Evolutionary conservation across 306 rosid genomes (phyloP).

Genomic region (Nissolia schottii): DNA sequence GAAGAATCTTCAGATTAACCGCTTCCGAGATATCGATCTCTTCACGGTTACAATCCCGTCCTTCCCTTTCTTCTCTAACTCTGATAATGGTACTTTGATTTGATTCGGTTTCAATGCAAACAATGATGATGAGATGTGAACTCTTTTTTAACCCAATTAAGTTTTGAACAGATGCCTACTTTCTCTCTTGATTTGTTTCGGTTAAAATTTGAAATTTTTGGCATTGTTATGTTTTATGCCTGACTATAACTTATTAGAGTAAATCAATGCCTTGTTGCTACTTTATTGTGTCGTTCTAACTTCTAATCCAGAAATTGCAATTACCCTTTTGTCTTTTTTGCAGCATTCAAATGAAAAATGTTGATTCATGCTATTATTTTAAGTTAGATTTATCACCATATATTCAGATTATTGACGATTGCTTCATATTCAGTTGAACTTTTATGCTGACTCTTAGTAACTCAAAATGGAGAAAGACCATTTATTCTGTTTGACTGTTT

Average conservation of each 20-base stretch:
- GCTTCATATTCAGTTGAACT: not conserved
- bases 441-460: not conserved
- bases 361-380: not conserved
- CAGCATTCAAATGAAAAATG: not conserved
- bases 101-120: not conserved
- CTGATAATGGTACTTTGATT: not conserved
- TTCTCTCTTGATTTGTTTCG: not conserved
- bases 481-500: not conserved
- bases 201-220: not conserved
- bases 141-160: not conserved
- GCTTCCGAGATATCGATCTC: constrained; percentile 63
- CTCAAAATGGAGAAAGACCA: not conserved
- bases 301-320: not conserved
- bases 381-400: not conserved
- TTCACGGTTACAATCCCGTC: constrained; percentile 53
- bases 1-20: constrained; percentile 49
- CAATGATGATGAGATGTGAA: not conserved
- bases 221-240: not conserved
- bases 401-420: not conserved
- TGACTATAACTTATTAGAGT: not conserved
- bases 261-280: not conserved
- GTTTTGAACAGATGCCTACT: not conserved
- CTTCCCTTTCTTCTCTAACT: not conserved
- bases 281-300: not conserved
- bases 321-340: not conserved